Evolutionary conservation across 2,329 filamentous ascomycete species (phyloP), one percentile per base, ranked within the genome.

Genomic region (Cordyceps pruinosa): DNA sequence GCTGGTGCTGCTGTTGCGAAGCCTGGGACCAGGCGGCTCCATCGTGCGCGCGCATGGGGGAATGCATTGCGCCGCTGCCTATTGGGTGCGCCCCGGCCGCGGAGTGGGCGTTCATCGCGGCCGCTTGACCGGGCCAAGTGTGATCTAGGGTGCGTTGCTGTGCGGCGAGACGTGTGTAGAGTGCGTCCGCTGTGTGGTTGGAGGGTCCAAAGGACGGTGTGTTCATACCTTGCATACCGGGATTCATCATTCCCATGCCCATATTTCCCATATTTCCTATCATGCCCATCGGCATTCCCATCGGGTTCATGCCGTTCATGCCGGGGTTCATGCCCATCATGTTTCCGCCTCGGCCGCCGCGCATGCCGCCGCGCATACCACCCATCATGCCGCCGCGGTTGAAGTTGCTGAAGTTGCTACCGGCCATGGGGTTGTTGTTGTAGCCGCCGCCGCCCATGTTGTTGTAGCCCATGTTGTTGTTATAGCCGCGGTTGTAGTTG

Each of bases 331-430:
- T 78, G 52, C 69, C 72, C 75, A 77, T 76, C 7, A 69, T 70
- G 45, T 69, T 71, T 71, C 80, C 81, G 37, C 71, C 72, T 63
- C 78, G 78, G 72, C 71, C 72, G 63, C 71, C 72, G 63, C 78
- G 78, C 68, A 82, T 79, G 66, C 79, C 77, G 37, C 74, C 73
- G 46, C 69, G 72, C 63, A 82, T 81, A 28, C 69, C 72, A 49
- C 62, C 68, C 70, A 70, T 74, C 64, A 82, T 81, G 68, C 75
- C 77, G 64, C 71, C 73, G 54, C 72, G 67, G 58, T 75, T 77
- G 59, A 83, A 82, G 47, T 75, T 77, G 81, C 63, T 71, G 61
- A 72, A 72, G 32, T 79, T 78, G 37, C 78, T 80, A 45, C 77
- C 79, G 58, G 78, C 77, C 72, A 80, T 82, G 58, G 74, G 77